Base-by-base conservation (phyloP, 2,329 filamentous ascomycete species). In the Ustilaginoidea virens region DNA sequence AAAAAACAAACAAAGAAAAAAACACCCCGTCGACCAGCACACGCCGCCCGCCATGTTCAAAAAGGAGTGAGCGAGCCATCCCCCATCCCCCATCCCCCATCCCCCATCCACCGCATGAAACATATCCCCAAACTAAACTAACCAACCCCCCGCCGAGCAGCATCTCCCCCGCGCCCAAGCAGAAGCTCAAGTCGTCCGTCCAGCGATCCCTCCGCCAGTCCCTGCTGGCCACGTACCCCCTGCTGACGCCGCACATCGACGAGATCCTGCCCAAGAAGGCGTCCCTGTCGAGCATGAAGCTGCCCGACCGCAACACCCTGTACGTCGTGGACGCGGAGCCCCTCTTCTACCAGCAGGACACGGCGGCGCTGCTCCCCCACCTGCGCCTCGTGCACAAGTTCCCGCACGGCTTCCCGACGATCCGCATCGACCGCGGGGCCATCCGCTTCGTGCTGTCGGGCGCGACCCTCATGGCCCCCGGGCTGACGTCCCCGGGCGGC, bases 141-240 rank as follows among this genome's bases (percentile, higher is more conserved):
- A n/a, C n/a, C n/a, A n/a, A n/a, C n/a, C n/a, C n/a, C n/a, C n/a
- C n/a, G n/a, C n/a, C n/a, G 17, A 19, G 14, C 46, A 87, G 80
- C 41, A 74, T 93, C 52, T 62, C 74, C 45, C 60, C 77, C 16
- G 73, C 79, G 40, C 76, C 81, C 32, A 92, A 90, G 61, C 83
- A 85, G 44, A 96, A 96, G 66, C 82, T 96, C 56, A 98, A 96
- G 61, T 94, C 87, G 39, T 93, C 85, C 15, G 82, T 83, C 32
- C 86, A 94, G 62, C 81, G 90, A 47, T 71, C 64, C 39, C 76
- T 98, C 44, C 81, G 90, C 43, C 67, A 76, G 46, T 81, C 81
- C 47, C 70, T 96, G 40, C 63, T 90, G 39, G 67, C 82, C 34
- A 80, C 80, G 30, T 94, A 92, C 58, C 90, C 90, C 3, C 70